Base-by-base conservation (phyloP, 2,329 filamentous ascomycete genomes). In the Fusarium liriodendri region DNA sequence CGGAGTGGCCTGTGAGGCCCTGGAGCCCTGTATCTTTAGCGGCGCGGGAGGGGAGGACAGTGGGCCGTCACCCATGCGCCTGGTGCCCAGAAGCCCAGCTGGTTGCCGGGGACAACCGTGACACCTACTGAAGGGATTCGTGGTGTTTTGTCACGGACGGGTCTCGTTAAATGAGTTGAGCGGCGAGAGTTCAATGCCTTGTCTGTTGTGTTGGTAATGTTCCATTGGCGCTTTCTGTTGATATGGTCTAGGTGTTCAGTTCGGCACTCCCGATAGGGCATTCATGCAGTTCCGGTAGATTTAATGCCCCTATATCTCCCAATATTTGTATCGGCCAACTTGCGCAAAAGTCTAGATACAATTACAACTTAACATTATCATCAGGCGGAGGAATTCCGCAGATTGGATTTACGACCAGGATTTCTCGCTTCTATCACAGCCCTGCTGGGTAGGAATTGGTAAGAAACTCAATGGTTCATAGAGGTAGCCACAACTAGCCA, bases 51-150 rank as follows among this genome's bases (percentile, higher is more conserved):
- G 64, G 69, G 69, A 57, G 42, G 55, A 72, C 27, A 74, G 69
- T 64, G 72, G 72, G 72, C 60, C 69, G 2, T 62, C 0, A 57
- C 35, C 65, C 69, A 60, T 55, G 62, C 69, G 58, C 47, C 42
- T 50, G 47, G 11, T 20, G 42, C 59, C 29, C 38, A 69, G 45
- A 57, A 40, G 40, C 42, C 59, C 54, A 27, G 59, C 52, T 32
- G 62, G 72, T 75, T 75, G 72, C 72, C 62, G 54, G 52, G 72
- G 72, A 75, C 72, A 73, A 71, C 72, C 40, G 45, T 61, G 40
- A 57, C 55, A 35, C 33, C 33, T 58, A n/a, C 6, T 14, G 22
- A 20, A 32, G n/a, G 40, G 58, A 32, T 61, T 61, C 33, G 20
- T 61, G 38, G 33, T 27, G 22, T 37, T 40, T 37, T 27, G 20